Evolutionary conservation across 2,329 filamentous ascomycete genomes (phyloP), one percentile per base, ranked within the genome.

Genomic region (Fusarium sp.): DNA sequence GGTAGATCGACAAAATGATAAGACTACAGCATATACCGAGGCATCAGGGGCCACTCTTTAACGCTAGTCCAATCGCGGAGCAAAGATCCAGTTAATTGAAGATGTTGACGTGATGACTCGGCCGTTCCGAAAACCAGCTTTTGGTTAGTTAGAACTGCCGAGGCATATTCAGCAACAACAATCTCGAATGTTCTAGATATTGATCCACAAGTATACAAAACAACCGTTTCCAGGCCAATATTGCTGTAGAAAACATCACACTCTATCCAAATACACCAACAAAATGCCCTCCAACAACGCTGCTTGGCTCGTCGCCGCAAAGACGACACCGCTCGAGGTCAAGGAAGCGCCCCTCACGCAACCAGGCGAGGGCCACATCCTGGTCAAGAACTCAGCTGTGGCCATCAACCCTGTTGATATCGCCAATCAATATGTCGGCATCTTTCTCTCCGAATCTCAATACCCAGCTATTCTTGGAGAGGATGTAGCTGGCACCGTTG

Each of bases 401-500:
- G 74, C 73, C n/a, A 72, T 75, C 32, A 75, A 75, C 38, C 73
- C 72, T 2, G 63, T 72, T 11, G 72, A 75, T 15, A 42, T 62
- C 26, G 51, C 58, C 32, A 68, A 72, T 11, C 71, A 74, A 41
- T 43, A 62, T 34, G 47, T 59, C n/a, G 45, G 44, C 6, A 35
- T 63, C 2, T 48, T 62, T 2, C 34, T 64, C 9, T 15, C 45
- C 0, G 48, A 24, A 2, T 46, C 51, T 1, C 46, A 65, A 36
- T 65, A 65, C 10, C 62, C 62, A 1, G 31, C 58, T 1, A 63
- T 80, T 26, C 64, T 49, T 54, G 77, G 72, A 1, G 65, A 62
- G 24, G 76, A 72, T 60, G 72, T 70, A 35, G 70, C 77, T 0
- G 76, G 77, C 3, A 69, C 68, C 8, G 71, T 78, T 6, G 66